Evolutionary conservation across 2,329 filamentous ascomycete species (phyloP), one percentile per base, ranked within the genome.

Genomic region (Botryosphaeria dothidea): DNA sequence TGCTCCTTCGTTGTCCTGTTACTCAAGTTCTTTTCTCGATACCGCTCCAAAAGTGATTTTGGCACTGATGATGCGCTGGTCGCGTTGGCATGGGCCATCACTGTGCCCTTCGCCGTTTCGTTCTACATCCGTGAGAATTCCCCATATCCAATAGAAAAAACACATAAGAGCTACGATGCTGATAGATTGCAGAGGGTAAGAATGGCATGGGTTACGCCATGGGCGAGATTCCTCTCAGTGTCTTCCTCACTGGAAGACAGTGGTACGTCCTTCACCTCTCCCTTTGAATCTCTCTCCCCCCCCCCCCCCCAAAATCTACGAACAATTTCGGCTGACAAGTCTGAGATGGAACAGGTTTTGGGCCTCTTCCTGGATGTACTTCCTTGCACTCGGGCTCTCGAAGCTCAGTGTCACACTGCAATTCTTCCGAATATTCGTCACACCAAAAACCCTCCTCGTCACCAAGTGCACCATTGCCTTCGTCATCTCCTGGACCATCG

Each of bases 311-410:
- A n/a, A n/a, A n/a, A 23, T 21, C 9, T 4, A 8, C 4, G 9
- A 21, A 8, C 25, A n/a, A 8, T 13, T 9, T 0, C 19, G 2
- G 8, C 27, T 46, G 29, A 60, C 4, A 7, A 0, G 1, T 7
- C 25, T 8, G 8, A 1, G 1, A 8, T 6, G 9, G 1, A 0
- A 2, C 25, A 60, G 56, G 56, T 76, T 77, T 51, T 77, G 74
- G 75, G 72, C 71, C 8, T 73, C 72, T 21, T 65, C 75, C 0
- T 75, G 72, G 73, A 68, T 75, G 7, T 76, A 77, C 65, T 71
- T 71, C 56, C 68, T 76, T n/a, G 62, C 70, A 9, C 69, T 77
- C 19, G 72, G 70, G 3, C 67, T 67, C 21, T 58, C 68, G 0
- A 70, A 70, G 52, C 58, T 71, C 13, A 56, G 68, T n/a, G 69